Conservation (phyloP, 2,329 filamentous ascomycete species). For the Cercospora sesami region DNA sequence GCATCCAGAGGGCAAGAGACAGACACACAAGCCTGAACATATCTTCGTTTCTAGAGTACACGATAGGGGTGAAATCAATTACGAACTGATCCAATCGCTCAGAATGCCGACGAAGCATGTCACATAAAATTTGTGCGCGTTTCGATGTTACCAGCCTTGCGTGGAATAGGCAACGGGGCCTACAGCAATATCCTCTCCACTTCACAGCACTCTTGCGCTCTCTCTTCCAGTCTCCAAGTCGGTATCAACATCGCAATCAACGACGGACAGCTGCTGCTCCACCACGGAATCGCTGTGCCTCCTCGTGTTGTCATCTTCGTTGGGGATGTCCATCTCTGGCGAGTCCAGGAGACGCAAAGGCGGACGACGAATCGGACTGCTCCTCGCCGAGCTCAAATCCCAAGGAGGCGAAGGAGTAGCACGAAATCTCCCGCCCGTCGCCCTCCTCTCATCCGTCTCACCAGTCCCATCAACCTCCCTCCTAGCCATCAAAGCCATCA, state of each 20-base stretch:
- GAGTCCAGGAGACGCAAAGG: neutral
- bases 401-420: neutral
- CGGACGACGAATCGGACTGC: neutral
- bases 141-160: neutral
- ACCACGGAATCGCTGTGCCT: neutral
- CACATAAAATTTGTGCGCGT: neutral
- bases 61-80: too few species aligned
- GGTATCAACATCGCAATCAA: neutral
- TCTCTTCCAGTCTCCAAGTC: neutral
- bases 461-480: neutral
- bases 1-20: too few species aligned
- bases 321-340: neutral
- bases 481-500: neutral
- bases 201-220: conserved; percentile 7
- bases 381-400: neutral
- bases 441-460: neutral
- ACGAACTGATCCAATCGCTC: neutral
- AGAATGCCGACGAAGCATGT: neutral
- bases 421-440: neutral
- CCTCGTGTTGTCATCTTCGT: neutral
- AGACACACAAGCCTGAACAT: too few species aligned
- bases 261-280: neutral
- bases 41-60: too few species aligned
- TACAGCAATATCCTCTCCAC: neutral
- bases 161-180: too few species aligned